Base-by-base conservation (phyloP, 1,284 basidiomycete species). In the Cutaneotrichosporon mucoides region DNA sequence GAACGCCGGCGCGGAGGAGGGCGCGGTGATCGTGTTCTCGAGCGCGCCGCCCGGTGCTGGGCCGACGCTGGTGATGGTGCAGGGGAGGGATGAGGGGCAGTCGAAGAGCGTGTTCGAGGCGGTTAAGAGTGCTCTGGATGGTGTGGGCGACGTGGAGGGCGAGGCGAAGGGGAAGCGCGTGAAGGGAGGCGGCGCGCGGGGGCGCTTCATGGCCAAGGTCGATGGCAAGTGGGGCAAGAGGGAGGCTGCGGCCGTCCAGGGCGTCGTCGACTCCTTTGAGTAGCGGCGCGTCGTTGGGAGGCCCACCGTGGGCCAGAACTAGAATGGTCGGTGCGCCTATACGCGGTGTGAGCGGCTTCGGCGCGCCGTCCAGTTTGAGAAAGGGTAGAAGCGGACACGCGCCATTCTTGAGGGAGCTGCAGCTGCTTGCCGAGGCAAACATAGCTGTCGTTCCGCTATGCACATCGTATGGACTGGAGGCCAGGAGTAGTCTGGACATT, bases 101-200 rank as follows among this genome's bases (percentile, higher is more conserved):
- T 86, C 88, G 16, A 88, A 87, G 75, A 77, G 77, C 58, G 76
- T 78, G 1, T 86, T 81, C 9, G 81, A 82, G 40, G 65, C 82
- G 34, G 66, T 90, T 57, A 89, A 86, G 73, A 66, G 70, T 1
- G 61, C 47, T 1, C 46, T 74, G 36, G 76, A 86, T 85, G 10
- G 86, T 85, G 4, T 86, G 85, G 62, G 59, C 48, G 62, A 56
- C 46, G 64, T 65, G 55, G 33, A 13, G 3, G 46, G 34, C 6
- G 34, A 24, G 24, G 24, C 24, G 24, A 24, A 4, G 5, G 46
- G 46, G 24, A 62, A 66, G 12, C 61, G 76, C 12, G 69, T 78
- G n/a, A 78, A 78, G 58, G 77, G 78, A 33, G 78, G 78, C 43
- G 78, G 78, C 6, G 77, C 77, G 3, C 73, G 71, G 54, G 78